Percentiles rank a stretch among this genome's conserved stretches.
These are phyloP conservation scores for Phytophthora kernoviae DNA, from an alignment of 352 stramenopile genomes.

Conservation along the genomic window DNA sequence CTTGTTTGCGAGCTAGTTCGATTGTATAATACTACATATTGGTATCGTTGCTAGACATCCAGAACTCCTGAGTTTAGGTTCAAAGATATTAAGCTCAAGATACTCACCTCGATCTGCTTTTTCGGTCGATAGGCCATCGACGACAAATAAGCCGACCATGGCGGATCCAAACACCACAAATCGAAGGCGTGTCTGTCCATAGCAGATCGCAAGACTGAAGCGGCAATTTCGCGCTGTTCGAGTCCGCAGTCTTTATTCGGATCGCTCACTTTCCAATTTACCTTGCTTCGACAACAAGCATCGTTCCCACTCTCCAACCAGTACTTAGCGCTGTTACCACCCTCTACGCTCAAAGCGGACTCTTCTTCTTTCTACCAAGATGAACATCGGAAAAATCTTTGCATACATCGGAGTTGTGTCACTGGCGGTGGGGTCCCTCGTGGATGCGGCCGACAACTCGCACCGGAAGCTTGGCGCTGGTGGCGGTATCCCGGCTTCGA, in stretches of 20 bases:
- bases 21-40: too few relatives aligned
- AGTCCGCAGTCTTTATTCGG: not conserved
- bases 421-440: constrained; percentile 15
- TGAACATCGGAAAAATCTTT: constrained; percentile 35
- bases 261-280: constrained; percentile 33
- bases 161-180: not conserved
- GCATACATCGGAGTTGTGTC: constrained; percentile 30
- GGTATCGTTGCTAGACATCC: too few relatives aligned
- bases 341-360: too few relatives aligned
- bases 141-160: not conserved
- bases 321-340: constrained; percentile 13
- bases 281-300: constrained; percentile 29
- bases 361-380: constrained; percentile 11
- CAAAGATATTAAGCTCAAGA: not conserved
- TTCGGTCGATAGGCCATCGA: not conserved
- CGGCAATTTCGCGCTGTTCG: constrained; percentile 7
- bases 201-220: not conserved
- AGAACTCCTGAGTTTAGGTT: too few relatives aligned
- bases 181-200: not conserved
- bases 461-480: constrained; percentile 21
- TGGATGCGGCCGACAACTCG: constrained; percentile 7
- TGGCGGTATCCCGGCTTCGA: constrained; percentile 23
- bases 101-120: not conserved
- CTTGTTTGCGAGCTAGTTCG: too few relatives aligned
- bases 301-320: constrained; percentile 12